Base-by-base conservation (phyloP, 352 stramenopile species). In the Pythium scleroteichum region DNA sequence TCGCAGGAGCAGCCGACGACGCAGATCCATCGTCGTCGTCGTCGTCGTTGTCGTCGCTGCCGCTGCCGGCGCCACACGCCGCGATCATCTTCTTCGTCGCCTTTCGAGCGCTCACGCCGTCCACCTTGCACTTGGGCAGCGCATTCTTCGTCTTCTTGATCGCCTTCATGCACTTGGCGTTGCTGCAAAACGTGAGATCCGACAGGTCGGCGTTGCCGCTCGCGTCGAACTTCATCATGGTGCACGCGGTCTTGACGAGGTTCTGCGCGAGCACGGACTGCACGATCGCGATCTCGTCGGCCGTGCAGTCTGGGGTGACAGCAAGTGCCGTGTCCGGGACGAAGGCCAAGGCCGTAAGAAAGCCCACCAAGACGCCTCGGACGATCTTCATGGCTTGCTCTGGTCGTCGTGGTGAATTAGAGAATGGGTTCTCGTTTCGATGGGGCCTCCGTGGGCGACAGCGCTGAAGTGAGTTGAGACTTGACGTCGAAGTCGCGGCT, bases 241-340 rank as follows among this genome's bases (percentile, higher is more conserved):
- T 35, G 29, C 29, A 35, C 29, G 29, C 29, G 20, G 33, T 45
- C 35, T 63, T 16, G 24, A 63, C 32, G 17, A 38, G 35, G 8
- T 63, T 54, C 17, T 33, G 13, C 14, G 50, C 38, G 19, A 63
- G 49, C 33, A 55, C 48, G 16, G 39, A 17, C 45, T 63, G 20
- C 23, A 48, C 46, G 3, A 14, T 19, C 35, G 35, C n/a, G 24
- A 63, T 46, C 39, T 63, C 45, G 10, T 22, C 46, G 38, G 38
- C 2, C 10, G 56, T 57, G 27, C 56, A 63, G 29, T 35, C 29
- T 35, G 29, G 29, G 5, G 10, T 10, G 29, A 10, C 29, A 35
- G 29, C 29, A 10, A 35, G 5, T 35, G 29, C 29, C 29, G 29
- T 35, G 5, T 35, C 10, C 5, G 5, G 5, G 5, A 35, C 29